Conservation (phyloP, 495 filamentous ascomycete genomes). For the Cryomyces minteri region DNA sequence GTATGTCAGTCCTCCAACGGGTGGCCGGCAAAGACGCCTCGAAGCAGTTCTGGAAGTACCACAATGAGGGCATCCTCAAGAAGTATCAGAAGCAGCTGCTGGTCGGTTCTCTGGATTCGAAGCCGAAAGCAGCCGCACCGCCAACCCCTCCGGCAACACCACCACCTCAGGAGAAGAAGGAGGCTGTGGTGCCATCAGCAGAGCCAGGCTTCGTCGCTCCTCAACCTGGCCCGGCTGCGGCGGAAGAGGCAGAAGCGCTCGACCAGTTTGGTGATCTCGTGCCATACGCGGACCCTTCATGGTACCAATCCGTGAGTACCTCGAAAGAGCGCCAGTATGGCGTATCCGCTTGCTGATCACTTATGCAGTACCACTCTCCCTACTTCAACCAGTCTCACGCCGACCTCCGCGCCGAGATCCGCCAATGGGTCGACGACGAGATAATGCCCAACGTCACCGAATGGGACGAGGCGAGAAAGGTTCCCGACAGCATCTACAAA, state of each 20-base stretch:
- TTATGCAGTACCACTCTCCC: slow-evolving; percentile 67
- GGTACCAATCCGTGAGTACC: slow-evolving; percentile 82
- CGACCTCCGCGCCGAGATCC: slow-evolving; percentile 73
- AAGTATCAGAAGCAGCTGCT: slow-evolving; percentile 81
- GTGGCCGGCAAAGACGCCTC: slow-evolving; percentile 94
- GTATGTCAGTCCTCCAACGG: slow-evolving; percentile 51
- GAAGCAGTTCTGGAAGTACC: slow-evolving; percentile 99
- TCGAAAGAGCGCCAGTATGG: not conserved
- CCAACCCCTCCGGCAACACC: slow-evolving; percentile 34
- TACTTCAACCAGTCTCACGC: slow-evolving; percentile 91
- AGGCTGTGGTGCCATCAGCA: slow-evolving; percentile 25
- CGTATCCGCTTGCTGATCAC: slow-evolving; percentile 4
- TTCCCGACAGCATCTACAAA: slow-evolving; percentile 79
- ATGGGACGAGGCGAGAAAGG: slow-evolving; percentile 89
- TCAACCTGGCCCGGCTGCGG: slow-evolving; percentile 19
- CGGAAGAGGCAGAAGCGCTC: slow-evolving; percentile 44
- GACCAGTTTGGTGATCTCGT: slow-evolving; percentile 76
- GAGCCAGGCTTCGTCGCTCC: slow-evolving; percentile 27
- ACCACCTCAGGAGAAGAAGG: slow-evolving; percentile 30
- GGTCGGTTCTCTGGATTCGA: slow-evolving; percentile 78
- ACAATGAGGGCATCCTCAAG: slow-evolving; percentile 86
- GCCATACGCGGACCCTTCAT: slow-evolving; percentile 80
- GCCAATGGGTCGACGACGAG: slow-evolving; percentile 76
- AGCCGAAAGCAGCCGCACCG: slow-evolving; percentile 40
- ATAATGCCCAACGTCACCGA: slow-evolving; percentile 86